A percentile compares a stretch with the other conserved stretches of the same genome.
Evolutionary conservation across 2,329 filamentous ascomycete genomes (phyloP).

Genomic region (Aphanocladium album): DNA sequence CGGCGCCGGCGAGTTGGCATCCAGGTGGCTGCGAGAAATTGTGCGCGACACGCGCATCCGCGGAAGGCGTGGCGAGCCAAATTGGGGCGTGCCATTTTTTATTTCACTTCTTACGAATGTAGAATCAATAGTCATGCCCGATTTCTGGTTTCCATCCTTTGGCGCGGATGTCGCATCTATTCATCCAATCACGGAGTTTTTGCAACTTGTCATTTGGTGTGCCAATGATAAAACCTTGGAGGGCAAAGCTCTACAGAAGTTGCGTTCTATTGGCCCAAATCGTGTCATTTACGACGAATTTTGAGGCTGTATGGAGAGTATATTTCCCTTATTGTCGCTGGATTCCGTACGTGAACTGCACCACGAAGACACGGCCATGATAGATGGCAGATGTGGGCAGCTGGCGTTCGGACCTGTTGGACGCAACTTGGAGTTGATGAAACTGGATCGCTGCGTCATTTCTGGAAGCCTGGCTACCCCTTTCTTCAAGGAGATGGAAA

Average conservation of each 20-base stretch:
- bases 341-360: neutral
- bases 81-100: no score
- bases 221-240: neutral
- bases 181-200: neutral
- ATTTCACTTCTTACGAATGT: neutral
- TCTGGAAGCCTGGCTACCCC: accelerated
- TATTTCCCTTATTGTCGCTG: constrained; percentile 8
- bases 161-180: neutral
- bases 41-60: neutral
- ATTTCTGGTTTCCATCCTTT: neutral
- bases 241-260: neutral
- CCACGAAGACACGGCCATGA: no score
- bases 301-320: neutral
- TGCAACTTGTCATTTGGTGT: neutral
- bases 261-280: neutral
- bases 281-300: no score
- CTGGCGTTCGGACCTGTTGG: neutral
- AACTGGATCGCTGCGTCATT: neutral
- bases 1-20: no score
- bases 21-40: neutral
- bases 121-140: neutral
- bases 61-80: no score
- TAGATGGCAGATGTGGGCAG: no score
- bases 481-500: neutral
- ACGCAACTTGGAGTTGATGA: neutral